Conservation (phyloP, 495 filamentous ascomycete species). For the Xeromyces bisporus region DNA sequence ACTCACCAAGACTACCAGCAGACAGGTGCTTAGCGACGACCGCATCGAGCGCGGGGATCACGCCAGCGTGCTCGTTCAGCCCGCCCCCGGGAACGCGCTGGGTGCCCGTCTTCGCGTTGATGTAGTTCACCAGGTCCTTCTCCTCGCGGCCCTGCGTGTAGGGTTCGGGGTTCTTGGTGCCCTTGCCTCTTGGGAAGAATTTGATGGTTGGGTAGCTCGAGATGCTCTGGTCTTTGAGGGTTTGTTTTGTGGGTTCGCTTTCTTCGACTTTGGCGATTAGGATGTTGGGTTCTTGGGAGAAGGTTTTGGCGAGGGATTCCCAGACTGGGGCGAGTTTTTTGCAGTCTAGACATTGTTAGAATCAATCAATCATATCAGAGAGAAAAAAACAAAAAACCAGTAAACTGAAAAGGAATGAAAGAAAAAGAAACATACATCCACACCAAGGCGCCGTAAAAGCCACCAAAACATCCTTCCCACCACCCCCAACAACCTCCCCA, state of each 20-base stretch:
- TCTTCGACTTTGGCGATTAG: constrained; percentile 92
- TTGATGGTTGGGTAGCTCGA: constrained; percentile 90
- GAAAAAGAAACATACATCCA: constrained; percentile 56
- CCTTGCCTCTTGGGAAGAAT: constrained; percentile 88
- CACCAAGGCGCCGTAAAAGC: constrained; percentile 97
- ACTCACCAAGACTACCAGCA: constrained; percentile 33
- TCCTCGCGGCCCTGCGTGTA: constrained; percentile 72
- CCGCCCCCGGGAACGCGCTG: constrained; percentile 71
- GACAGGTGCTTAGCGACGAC: constrained; percentile 51
- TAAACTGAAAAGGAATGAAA: constrained; percentile 1
- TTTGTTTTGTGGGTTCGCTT: constrained; percentile 61
- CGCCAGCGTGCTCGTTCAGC: constrained; percentile 65
- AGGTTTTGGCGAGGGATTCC: constrained; percentile 76
- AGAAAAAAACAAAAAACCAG: not conserved
- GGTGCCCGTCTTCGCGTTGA: constrained; percentile 82
- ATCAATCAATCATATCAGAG: constrained; percentile 6
- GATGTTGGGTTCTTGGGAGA: constrained; percentile 55
- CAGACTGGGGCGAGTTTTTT: constrained; percentile 82
- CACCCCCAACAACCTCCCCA: constrained; percentile 56
- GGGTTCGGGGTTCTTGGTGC: constrained; percentile 50
- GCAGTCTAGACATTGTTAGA: constrained; percentile 51
- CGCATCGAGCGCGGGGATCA: constrained; percentile 56
- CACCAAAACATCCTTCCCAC: constrained; percentile 81
- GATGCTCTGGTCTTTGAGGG: constrained; percentile 61
- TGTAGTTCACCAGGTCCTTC: constrained; percentile 56